Evolutionary conservation across 495 filamentous ascomycete species (phyloP).

Genomic region (Aspergillus bridgeri): DNA sequence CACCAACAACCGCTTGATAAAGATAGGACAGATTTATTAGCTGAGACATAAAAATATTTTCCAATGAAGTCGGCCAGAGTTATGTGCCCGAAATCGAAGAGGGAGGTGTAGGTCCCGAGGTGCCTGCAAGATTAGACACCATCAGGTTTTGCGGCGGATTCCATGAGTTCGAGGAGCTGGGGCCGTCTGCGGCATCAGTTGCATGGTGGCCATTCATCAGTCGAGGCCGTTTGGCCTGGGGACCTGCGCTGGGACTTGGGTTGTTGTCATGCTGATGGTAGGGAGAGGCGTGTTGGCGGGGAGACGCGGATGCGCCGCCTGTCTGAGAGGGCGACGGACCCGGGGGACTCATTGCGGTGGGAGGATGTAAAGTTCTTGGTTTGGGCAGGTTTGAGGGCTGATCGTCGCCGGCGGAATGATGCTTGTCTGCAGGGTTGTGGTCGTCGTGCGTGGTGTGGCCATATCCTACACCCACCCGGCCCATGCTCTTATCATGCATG

Average conservation of each 20-base stretch:
- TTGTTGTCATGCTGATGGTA: conserved; percentile 29
- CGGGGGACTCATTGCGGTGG: conserved; percentile 28
- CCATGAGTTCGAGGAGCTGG: conserved; percentile 6
- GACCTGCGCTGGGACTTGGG: conserved; percentile 21
- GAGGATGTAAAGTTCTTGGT: conserved; percentile 29
- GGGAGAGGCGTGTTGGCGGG: conserved; percentile 33
- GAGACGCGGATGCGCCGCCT: conserved; percentile 21
- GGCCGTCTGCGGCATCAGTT: conserved; percentile 10
- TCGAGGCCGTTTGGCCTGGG: conserved; percentile 39
- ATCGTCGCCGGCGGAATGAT: conserved; percentile 28
- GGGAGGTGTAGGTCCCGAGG: conserved; percentile 7
- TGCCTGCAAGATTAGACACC: conserved; percentile 2
- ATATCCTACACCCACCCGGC: conserved; percentile 36
- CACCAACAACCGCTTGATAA: not conserved
- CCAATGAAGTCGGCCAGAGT: not conserved
- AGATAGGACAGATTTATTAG: not conserved
- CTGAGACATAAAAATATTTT: not conserved
- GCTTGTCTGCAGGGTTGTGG: conserved; percentile 14
- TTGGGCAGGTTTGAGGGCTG: conserved; percentile 10
- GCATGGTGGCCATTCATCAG: conserved; percentile 43
- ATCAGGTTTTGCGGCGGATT: conserved; percentile 6
- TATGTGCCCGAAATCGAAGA: conserved; percentile 3
- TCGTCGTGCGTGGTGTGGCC: conserved; percentile 20
- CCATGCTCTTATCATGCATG: conserved; percentile 47
- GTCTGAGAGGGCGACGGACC: conserved; percentile 25